A percentile compares a stretch with the other conserved stretches of the same genome.
Evolutionary conservation across 2,329 filamentous ascomycete genomes (phyloP).

Genomic region (Stachybotrys elegans): DNA sequence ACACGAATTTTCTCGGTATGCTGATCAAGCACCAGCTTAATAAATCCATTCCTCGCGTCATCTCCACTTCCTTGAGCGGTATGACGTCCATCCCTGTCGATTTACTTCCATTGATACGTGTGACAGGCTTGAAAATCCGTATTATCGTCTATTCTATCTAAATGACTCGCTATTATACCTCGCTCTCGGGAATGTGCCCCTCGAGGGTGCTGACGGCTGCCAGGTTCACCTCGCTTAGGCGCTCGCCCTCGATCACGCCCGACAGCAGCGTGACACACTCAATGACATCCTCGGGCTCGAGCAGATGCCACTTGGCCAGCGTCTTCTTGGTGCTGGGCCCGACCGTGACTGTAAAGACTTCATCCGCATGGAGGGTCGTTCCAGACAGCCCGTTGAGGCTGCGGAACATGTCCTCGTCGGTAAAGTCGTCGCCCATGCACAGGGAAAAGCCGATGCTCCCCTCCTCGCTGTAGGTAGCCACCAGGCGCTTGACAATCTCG

Average conservation of each 20-base stretch:
- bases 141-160: too few species aligned
- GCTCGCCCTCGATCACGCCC: conserved; percentile 34
- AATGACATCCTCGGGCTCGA: conserved; percentile 86
- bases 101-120: too few species aligned
- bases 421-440: conserved; percentile 92
- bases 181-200: conserved; percentile 39
- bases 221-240: conserved; percentile 49
- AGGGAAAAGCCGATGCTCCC: conserved; percentile 74
- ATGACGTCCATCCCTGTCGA: too few species aligned
- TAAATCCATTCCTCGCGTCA: too few species aligned
- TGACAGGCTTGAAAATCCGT: too few species aligned
- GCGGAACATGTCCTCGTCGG: conserved; percentile 95
- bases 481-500: conserved; percentile 81
- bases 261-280: conserved; percentile 56
- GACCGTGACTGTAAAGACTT: conserved; percentile 87
- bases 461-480: conserved; percentile 62
- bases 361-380: conserved; percentile 49
- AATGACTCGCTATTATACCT: too few species aligned
- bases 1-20: too few species aligned
- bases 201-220: conserved; percentile 49
- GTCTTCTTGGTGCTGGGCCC: conserved; percentile 91
- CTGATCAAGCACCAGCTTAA: too few species aligned
- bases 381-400: conserved; percentile 59
- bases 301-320: conserved; percentile 80
- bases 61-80: too few species aligned